phyloP scores from a whole-genome alignment of 805 yeast species.

The Sugiyamaella mastotermitis region DNA sequence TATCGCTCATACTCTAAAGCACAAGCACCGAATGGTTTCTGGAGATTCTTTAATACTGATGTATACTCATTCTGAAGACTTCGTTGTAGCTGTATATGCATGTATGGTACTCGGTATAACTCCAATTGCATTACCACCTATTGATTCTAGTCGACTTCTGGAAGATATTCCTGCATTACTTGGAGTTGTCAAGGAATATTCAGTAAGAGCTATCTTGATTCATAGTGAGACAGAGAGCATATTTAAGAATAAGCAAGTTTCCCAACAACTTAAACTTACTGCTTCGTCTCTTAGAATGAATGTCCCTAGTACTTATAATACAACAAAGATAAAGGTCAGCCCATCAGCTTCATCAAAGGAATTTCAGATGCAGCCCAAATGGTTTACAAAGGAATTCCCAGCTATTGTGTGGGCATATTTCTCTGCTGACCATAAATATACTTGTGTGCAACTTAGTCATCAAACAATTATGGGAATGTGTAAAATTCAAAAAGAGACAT shows the following conservation, averaged over 20 bases:
- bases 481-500: constrained; percentile 85
- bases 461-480: constrained; percentile 67
- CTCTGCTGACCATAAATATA: constrained; percentile 64
- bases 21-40: constrained; percentile 53
- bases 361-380: constrained; percentile 19
- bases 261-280: constrained; percentile 48
- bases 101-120: constrained; percentile 77
- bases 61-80: constrained; percentile 86
- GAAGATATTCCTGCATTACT: constrained; percentile 70
- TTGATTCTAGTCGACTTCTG: constrained; percentile 57
- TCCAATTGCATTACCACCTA: constrained; percentile 69
- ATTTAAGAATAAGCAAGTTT: constrained; percentile 61
- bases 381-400: constrained; percentile 36
- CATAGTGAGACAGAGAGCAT: constrained; percentile 69
- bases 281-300: constrained; percentile 26
- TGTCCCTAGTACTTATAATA: constrained; percentile 57
- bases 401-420: constrained; percentile 64
- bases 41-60: constrained; percentile 75
- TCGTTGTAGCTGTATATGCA: constrained; percentile 74
- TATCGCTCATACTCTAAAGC: constrained; percentile 62
- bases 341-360: constrained; percentile 23
- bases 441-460: constrained; percentile 53
- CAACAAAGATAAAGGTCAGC: constrained; percentile 47
- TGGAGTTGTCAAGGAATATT: constrained; percentile 62
- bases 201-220: constrained; percentile 65